Base-by-base conservation (phyloP, 495 filamentous ascomycete genomes). In the Aspergillus ostianus region DNA sequence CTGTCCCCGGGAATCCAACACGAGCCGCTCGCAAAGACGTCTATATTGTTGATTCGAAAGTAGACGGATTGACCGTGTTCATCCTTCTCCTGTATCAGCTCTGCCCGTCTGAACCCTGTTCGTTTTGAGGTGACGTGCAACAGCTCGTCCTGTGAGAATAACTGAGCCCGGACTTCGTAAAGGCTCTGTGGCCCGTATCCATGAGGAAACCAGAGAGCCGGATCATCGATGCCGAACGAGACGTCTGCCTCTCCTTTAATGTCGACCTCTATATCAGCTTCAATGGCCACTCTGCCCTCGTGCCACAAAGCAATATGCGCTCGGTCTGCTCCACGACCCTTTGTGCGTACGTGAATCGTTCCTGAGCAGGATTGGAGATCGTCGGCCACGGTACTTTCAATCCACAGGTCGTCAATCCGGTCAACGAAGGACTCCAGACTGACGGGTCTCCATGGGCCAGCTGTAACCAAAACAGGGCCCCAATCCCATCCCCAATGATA, bases 401-500 rank as follows among this genome's bases (percentile, higher is more conserved):
- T 36, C 59, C 59, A 61, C 6, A 61, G 17, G 29, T 61, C 59
- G 17, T 53, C 59, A 36, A 91, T 77, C 4, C 84, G 76, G 1
- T 79, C 76, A n/a, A 75, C 73, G 67, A 86, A 91, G 29, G 83
- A 69, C 55, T 92, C 85, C n/a, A 92, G 78, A 51, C 71, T 76
- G 55, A 91, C 82, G 9, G 87, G 85, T 50, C 84, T 76, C 87
- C 87, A 91, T 0, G 89, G 89, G 6, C 89, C 89, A 57, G 85
- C 87, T 18, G 87, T 88, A 47, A 90, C 70, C 44, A 92, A 70
- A 0, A 80, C 76, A 49, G 89, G 89, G 46, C 89, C 89, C 89
- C 88, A 92, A 63, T 92, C 89, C 89, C 89, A 92, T 19, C 89
- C 89, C 85, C 90, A 91, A 66, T 91, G 87, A 65, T 91, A 92